Evolutionary conservation across 116 monocot genomes (phyloP).

Genomic region (Zostera marina): DNA sequence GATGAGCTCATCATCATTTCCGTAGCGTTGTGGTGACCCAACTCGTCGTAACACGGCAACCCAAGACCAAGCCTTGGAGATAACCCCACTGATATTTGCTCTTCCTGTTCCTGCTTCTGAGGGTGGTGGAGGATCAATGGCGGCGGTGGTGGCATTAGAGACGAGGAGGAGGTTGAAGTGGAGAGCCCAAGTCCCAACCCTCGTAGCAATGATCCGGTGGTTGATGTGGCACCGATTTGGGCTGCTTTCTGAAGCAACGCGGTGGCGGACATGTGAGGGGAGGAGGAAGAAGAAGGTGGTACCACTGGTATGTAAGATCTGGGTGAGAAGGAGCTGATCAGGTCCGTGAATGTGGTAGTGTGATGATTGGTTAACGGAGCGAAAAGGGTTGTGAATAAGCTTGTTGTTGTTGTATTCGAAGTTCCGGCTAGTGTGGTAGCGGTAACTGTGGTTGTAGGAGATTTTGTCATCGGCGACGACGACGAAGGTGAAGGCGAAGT

Average conservation of each 20-base stretch:
- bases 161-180: neutral
- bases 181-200: neutral
- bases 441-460: no score
- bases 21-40: neutral
- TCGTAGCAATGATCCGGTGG: neutral
- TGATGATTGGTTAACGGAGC: neutral
- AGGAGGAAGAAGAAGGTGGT: neutral
- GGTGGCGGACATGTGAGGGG: conserved; percentile 70
- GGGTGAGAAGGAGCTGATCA: conserved; percentile 1
- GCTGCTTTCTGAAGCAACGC: conserved; percentile 75
- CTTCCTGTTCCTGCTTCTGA: neutral
- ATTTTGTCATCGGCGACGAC: no score
- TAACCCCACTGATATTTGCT: neutral
- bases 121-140: no score
- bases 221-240: conserved; percentile 50
- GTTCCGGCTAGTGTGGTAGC: no score
- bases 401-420: neutral
- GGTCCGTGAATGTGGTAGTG: neutral
- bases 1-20: neutral
- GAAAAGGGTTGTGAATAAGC: neutral
- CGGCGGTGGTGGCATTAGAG: neutral
- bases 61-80: conserved; percentile 1
- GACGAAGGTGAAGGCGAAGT: no score
- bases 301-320: neutral
- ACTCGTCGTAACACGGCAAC: neutral